Conservation (phyloP, 257 asterid genomes). For the Voacanga thouarsii region DNA sequence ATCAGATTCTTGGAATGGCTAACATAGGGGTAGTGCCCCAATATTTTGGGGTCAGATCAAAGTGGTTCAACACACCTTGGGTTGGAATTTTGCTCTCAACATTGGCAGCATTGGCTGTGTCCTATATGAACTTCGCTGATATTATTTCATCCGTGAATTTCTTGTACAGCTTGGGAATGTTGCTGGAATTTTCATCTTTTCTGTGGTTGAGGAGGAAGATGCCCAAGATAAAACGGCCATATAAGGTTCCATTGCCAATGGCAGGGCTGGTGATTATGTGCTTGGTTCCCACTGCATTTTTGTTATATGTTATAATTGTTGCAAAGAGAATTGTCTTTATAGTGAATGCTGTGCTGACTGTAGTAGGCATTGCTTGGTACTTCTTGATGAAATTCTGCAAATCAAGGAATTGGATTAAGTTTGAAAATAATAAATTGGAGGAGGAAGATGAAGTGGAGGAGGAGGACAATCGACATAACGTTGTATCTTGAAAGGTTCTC, state of each 20-base stretch:
- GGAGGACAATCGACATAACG: background rate
- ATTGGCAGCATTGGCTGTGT: slow-evolving; percentile 43
- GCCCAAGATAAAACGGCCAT: slow-evolving; percentile 56
- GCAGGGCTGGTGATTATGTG: slow-evolving; percentile 54
- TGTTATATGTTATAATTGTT: slow-evolving; percentile 53
- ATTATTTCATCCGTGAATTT: slow-evolving; percentile 60
- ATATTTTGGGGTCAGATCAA: slow-evolving; percentile 38
- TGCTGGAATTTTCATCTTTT: slow-evolving; percentile 68
- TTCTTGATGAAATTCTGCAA: slow-evolving; percentile 57
- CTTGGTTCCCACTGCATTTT: slow-evolving; percentile 51
- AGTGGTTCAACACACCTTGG: slow-evolving; percentile 76
- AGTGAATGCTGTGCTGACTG: slow-evolving; percentile 52
- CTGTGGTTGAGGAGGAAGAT: slow-evolving; percentile 58
- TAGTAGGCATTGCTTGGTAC: slow-evolving; percentile 51
- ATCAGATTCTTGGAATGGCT: slow-evolving; percentile 63
- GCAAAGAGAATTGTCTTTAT: slow-evolving; percentile 51
- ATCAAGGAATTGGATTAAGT: slow-evolving; percentile 45
- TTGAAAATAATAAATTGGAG: slow-evolving; percentile 20
- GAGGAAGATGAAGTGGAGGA: slow-evolving; percentile 8
- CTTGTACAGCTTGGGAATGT: slow-evolving; percentile 70
- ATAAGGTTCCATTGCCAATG: slow-evolving; percentile 46
- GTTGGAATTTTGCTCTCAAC: slow-evolving; percentile 62
- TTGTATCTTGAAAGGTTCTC: background rate
- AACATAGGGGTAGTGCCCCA: slow-evolving; percentile 45
- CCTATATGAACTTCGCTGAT: slow-evolving; percentile 53